These are phyloP conservation scores for Phylloporus sp. DNA, from an alignment of 768 basidiomycete genomes.

Conservation along the genomic window DNA sequence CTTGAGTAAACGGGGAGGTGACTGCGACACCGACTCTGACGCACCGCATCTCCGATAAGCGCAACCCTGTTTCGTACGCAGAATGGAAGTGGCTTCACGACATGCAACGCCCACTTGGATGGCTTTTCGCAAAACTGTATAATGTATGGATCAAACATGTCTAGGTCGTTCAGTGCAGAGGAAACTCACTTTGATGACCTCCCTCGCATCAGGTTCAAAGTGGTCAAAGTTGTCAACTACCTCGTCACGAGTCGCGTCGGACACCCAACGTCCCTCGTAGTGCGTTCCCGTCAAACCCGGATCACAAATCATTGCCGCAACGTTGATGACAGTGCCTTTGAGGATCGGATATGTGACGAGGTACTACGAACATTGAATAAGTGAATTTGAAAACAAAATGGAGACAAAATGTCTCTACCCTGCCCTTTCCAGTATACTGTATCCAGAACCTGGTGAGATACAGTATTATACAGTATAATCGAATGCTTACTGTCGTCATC, in stretches of 20 bases:
- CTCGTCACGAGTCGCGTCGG: slow-evolving; percentile 31
- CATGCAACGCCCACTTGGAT: slow-evolving; percentile 43
- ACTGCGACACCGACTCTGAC: neutral
- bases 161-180: neutral
- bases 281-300: slow-evolving; percentile 25
- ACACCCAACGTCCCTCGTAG: slow-evolving; percentile 31
- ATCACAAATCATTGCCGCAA: slow-evolving; percentile 30
- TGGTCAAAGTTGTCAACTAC: slow-evolving; percentile 25
- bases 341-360: slow-evolving; percentile 38
- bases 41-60: slow-evolving; percentile 48
- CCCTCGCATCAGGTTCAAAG: slow-evolving; percentile 36
- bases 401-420: neutral
- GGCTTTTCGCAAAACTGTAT: slow-evolving; percentile 33
- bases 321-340: slow-evolving; percentile 33
- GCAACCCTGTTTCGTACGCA: slow-evolving; percentile 38
- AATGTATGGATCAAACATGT: neutral
- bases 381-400: neutral
- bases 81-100: slow-evolving; percentile 36
- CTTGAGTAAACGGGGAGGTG: neutral
- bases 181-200: slow-evolving; percentile 25
- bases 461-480: neutral
- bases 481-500: slow-evolving; percentile 19
- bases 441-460: slow-evolving; percentile 9
- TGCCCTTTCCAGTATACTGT: slow-evolving; percentile 13
- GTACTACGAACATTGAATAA: slow-evolving; percentile 25